Evolutionary conservation across 257 asterid genomes (phyloP), one percentile per base, ranked within the genome.

Genomic region (Knoxia roxburghii): DNA sequence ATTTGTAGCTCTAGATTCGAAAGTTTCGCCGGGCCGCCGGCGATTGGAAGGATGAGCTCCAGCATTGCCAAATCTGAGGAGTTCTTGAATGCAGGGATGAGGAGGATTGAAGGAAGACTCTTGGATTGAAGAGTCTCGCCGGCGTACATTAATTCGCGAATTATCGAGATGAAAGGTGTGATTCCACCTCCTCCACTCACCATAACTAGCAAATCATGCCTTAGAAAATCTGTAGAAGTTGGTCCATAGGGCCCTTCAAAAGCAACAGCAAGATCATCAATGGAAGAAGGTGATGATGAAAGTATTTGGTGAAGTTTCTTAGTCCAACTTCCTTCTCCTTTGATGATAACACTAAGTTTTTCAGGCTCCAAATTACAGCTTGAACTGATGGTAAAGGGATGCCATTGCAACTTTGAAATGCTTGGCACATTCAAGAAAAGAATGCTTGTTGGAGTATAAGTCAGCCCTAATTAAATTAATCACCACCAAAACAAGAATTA

Each of bases 171-270:
- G 74, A 93, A 90, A 0, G 99, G 99, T 0, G 99, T 88, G 49
- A 93, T 58, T 9, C 99, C 97, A 59, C 99, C 90, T 11, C 99
- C 99, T 67, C 99, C 99, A 60, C 99, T 83, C 24, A 90, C 80
- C 97, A 93, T 85, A 51, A 93, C 86, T 35, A 93, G 49, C 11
- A 81, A 61, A 1, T 93, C 95, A 32, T 93, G 95, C 74, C 96
- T 82, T 32, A 81, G 77, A 32, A 86, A 87, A 61, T 86, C 68
- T n/a, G 88, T 86, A 6, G 97, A 85, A 60, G 81, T 46, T 0
- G 98, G 96, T 45, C 98, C 97, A 49, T 93, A 93, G 45, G 98
- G 98, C 40, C 98, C 98, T 74, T 93, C 97, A 13, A 85, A 30
- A 1, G 95, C 84, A 24, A 76, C 89, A 0, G 71, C 77, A 6